A percentile compares a stretch with the other conserved stretches of the same genome.
Conservation (phyloP, 2,329 filamentous ascomycete species). For the Aspergillus sp. region DNA sequence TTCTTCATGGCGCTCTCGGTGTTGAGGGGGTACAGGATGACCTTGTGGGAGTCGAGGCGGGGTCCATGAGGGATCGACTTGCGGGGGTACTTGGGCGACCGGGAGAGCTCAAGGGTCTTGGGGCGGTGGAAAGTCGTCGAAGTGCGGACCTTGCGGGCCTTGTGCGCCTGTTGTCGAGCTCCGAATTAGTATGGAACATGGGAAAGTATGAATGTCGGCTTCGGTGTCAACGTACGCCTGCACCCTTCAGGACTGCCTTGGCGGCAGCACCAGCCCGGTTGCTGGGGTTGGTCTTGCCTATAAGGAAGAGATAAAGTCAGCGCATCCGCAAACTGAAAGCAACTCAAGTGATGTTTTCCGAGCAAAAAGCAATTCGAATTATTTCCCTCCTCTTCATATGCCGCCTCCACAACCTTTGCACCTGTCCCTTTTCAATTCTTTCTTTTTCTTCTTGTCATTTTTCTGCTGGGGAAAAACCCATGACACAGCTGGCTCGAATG, state of each 20-base stretch:
- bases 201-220: not conserved
- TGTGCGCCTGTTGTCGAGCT: constrained; percentile 62
- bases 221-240: constrained; percentile 72
- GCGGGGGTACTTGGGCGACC: constrained; percentile 92
- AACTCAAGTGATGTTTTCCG: not conserved
- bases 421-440: not conserved
- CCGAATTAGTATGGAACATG: constrained; percentile 15
- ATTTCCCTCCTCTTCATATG: not conserved
- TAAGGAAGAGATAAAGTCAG: constrained; percentile 19
- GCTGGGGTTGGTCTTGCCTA: constrained; percentile 59
- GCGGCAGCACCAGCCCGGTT: constrained; percentile 85
- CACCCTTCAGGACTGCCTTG: constrained; percentile 93
- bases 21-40: constrained; percentile 97
- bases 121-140: constrained; percentile 96
- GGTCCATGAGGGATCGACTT: constrained; percentile 88
- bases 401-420: not conserved
- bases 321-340: constrained; percentile 5
- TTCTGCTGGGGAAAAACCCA: not conserved
- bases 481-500: not conserved
- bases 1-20: constrained; percentile 99
- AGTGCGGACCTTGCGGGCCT: constrained; percentile 88
- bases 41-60: constrained; percentile 95
- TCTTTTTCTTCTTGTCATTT: not conserved
- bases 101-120: constrained; percentile 91
- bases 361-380: not conserved